A percentile compares a stretch with the other conserved stretches of the same genome.
Evolutionary conservation across 805 yeast species (phyloP).

Genomic region (Wickerhamomyces ciferrii): DNA sequence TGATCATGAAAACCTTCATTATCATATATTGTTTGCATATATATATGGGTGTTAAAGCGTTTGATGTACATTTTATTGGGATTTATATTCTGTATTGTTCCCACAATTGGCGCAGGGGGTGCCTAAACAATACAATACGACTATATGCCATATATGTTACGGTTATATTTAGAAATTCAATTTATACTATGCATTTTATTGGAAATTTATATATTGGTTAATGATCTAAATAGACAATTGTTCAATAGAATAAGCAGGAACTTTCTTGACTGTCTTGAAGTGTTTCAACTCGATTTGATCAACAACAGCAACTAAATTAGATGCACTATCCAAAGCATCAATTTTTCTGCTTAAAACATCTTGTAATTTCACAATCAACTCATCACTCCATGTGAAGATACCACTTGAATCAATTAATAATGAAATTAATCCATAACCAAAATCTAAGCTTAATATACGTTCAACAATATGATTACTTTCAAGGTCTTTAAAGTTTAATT

Average conservation of each 20-base stretch:
- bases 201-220: too few species aligned
- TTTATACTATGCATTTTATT: too few species aligned
- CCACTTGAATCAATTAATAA: conserved; percentile 72
- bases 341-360: conserved; percentile 42
- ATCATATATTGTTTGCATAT: too few species aligned
- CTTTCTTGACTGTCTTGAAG: conserved; percentile 30
- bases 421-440: conserved; percentile 58
- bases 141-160: too few species aligned
- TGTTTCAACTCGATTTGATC: conserved; percentile 22
- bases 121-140: too few species aligned
- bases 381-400: conserved; percentile 55
- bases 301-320: conserved; percentile 25
- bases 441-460: conserved; percentile 38
- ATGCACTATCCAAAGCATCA: conserved; percentile 34
- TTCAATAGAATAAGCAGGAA: conserved; percentile 54
- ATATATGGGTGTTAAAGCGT: too few species aligned
- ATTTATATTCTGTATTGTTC: too few species aligned
- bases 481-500: conserved; percentile 19
- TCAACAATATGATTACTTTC: conserved; percentile 35
- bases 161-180: too few species aligned
- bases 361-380: conserved; percentile 40
- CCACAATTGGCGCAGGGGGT: too few species aligned
- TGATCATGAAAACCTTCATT: too few species aligned
- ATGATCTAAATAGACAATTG: conserved; percentile 24
- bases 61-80: too few species aligned